A percentile compares a stretch with the other conserved stretches of the same genome.
These are phyloP conservation scores for Coffea eugenioides DNA, from an alignment of 257 asterid species.

Conservation along the genomic window DNA sequence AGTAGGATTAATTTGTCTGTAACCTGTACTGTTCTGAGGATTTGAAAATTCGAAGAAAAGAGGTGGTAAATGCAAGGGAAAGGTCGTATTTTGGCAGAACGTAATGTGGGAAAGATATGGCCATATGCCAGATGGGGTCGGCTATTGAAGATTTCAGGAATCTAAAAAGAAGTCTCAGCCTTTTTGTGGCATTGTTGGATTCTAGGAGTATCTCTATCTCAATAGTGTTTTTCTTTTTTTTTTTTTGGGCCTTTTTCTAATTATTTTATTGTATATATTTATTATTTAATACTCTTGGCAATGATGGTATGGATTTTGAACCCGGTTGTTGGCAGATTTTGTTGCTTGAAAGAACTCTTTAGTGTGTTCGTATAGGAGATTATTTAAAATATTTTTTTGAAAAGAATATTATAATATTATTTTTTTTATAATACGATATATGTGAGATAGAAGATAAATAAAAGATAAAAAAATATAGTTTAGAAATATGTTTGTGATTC, in stretches of 20 bases:
- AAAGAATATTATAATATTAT: too few relatives aligned
- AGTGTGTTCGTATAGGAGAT: too few relatives aligned
- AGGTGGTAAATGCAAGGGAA: background rate
- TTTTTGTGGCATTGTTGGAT: background rate
- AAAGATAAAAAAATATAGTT: too few relatives aligned
- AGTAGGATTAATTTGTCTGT: background rate
- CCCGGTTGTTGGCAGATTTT: background rate
- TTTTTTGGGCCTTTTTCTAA: too few relatives aligned
- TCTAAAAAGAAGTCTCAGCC: background rate
- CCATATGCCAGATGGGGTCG: background rate
- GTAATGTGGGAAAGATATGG: background rate
- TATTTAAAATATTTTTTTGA: too few relatives aligned
- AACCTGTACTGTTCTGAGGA: background rate
- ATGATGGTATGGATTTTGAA: background rate
- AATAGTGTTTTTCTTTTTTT: background rate
- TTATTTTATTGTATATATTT: too few relatives aligned
- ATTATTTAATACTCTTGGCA: background rate
- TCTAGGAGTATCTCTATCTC: background rate
- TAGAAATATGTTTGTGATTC: too few relatives aligned
- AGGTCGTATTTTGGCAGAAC: background rate
- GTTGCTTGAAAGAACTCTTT: too few relatives aligned
- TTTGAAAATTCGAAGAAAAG: constrained; percentile 14
- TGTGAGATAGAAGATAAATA: too few relatives aligned
- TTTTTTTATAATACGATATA: too few relatives aligned
- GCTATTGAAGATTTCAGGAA: background rate